Evolutionary conservation across 1,139 yeast genomes (phyloP).

Genomic region (Debaryomycetaceae sp.): DNA sequence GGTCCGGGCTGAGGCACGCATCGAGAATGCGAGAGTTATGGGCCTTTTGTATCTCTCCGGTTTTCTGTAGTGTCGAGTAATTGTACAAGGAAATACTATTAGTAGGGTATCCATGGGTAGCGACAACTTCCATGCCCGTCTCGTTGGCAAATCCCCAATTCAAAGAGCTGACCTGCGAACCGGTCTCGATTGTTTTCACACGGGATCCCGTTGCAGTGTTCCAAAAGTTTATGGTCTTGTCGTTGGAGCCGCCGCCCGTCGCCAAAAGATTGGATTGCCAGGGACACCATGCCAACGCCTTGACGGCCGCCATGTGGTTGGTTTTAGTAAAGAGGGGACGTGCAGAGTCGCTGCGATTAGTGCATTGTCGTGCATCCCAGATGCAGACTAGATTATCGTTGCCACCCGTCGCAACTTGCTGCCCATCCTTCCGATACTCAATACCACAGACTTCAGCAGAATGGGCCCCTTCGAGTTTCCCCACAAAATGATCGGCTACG

Average conservation of each 20-base stretch:
- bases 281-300: constrained; percentile 95
- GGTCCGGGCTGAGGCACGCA: constrained; percentile 84
- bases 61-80: constrained; percentile 77
- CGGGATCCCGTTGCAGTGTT: constrained; percentile 86
- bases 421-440: constrained; percentile 76
- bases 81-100: constrained; percentile 78
- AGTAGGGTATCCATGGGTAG: constrained; percentile 90
- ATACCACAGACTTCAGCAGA: constrained; percentile 90
- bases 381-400: constrained; percentile 88
- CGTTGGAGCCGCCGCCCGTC: constrained; percentile 94
- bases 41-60: constrained; percentile 78
- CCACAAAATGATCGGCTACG: constrained; percentile 63
- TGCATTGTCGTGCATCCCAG: constrained; percentile 68
- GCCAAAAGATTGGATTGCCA: constrained; percentile 74
- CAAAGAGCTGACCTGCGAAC: constrained; percentile 86
- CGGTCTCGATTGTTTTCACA: constrained; percentile 80
- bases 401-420: constrained; percentile 85
- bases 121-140: constrained; percentile 75
- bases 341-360: constrained; percentile 5
- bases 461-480: constrained; percentile 44
- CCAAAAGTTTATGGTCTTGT: constrained; percentile 90
- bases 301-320: constrained; percentile 88
- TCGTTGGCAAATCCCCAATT: constrained; percentile 79
- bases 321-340: constrained; percentile 68
- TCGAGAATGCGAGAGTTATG: constrained; percentile 84